Percentiles rank a stretch among this genome's conserved stretches.
Evolutionary conservation across 139 green algal genomes (phyloP).

Genomic region (Penium margaritaceum): DNA sequence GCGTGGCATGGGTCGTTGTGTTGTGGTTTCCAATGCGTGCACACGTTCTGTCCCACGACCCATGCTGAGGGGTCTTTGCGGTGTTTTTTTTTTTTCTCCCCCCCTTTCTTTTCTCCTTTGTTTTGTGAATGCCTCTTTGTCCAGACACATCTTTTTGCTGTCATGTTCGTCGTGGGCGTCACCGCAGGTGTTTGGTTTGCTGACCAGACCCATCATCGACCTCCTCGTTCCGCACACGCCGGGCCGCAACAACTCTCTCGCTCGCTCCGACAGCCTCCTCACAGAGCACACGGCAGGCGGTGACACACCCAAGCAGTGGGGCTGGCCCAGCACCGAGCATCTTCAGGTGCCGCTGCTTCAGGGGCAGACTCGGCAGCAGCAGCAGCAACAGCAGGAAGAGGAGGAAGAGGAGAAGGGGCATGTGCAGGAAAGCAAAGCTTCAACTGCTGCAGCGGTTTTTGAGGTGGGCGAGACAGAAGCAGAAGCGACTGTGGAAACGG

Average conservation of each 20-base stretch:
- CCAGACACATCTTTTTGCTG: not conserved
- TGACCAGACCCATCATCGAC: conserved; percentile 29
- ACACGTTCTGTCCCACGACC: not conserved
- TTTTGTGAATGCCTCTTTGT: not conserved
- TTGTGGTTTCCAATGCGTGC: not conserved
- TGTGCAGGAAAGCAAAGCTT: too few relatives aligned
- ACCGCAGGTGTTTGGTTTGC: conserved; percentile 27
- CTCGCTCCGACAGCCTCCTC: not conserved
- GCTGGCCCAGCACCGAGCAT: not conserved
- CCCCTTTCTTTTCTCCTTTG: too few relatives aligned
- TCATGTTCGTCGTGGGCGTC: not conserved
- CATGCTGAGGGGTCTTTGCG: too few relatives aligned
- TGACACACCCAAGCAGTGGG: not conserved
- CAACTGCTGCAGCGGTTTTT: too few relatives aligned
- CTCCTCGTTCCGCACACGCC: conserved; percentile 7
- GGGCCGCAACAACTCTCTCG: not conserved
- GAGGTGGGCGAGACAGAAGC: too few relatives aligned
- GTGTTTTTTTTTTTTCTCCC: too few relatives aligned
- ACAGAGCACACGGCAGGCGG: not conserved
- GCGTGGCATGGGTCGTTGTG: not conserved
- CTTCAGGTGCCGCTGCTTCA: not conserved
- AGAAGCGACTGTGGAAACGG: too few relatives aligned
- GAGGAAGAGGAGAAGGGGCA: too few relatives aligned
- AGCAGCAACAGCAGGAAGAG: too few relatives aligned
- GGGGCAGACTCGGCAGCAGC: too few relatives aligned